Base-by-base conservation (phyloP, 2,329 filamentous ascomycete genomes). In the Penicillium olsonii region DNA sequence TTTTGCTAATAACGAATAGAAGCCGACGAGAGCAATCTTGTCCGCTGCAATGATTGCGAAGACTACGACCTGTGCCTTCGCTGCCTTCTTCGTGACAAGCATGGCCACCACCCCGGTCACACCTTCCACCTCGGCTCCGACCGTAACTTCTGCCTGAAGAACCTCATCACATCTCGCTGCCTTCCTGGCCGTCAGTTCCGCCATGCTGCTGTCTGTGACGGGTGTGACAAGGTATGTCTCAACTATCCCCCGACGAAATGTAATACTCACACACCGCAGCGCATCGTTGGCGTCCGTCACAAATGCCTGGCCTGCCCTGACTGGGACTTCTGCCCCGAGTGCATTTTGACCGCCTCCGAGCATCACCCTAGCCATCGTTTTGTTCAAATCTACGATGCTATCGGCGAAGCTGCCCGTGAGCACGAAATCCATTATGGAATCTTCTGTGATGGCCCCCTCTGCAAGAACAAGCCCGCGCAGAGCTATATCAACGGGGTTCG, bases 281-380 rank as follows among this genome's bases (percentile, higher is more conserved):
- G 84, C 69, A 94, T 99, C 64, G 79, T 81, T 61, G 95, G 94
- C 61, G 81, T 96, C 49, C 92, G 94, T 61, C 87, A 97, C 82
- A 99, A 99, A 80, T 99, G 94, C 71, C 79, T 97, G 57, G 87
- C 90, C 68, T 99, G 94, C 77, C 94, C 95, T 37, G 94, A 99
- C 71, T 99, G 90, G 88, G 94, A 99, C 66, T 97, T 89, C 75
- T 99, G 94, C 78, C 80, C 81, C 19, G 77, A 83, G 8, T 99
- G 95, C 72, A 72, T 90, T 50, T 74, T 79, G 61, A 83, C 80
- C 58, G 87, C 89, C 37, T 71, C 74, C 52, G 79, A 84, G 62
- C 84, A 81, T 42, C 95, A 99, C 69, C 84, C 89, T 15, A 80
- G 82, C 48, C 94, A 99, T 71, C 88, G 92, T 59, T 97, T 99